Evolutionary conservation across 179 eudicot genomes (phyloP), one percentile per base, ranked within the genome.

Genomic region (Actinidia arguta): DNA sequence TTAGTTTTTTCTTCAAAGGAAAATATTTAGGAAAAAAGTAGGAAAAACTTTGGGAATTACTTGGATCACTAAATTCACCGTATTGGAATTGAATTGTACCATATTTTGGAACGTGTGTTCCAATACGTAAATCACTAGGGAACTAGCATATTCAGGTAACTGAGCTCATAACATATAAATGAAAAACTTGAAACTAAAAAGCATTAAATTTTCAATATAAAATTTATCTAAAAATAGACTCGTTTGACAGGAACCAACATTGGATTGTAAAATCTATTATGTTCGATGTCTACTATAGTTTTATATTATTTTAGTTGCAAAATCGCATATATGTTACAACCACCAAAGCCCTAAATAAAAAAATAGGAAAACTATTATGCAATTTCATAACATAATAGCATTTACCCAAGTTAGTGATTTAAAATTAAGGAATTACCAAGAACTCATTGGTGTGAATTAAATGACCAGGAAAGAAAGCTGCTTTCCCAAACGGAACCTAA

Each of bases 401-500:
- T 70, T 80, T 12, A 24, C 76, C 61, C 27, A 47, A 25, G 31
- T 9, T 51, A 56, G 25, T 46, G 46, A 68, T 55, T 46, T 76
- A 70, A 71, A 76, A 36, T 8, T 36, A 47, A 36, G 6, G 20
- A 81, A 78, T 89, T 91, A 96, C 98, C 98, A 89, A 69, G 75
- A 95, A 90, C 82, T 96, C 98, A 81, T 96, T 96, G 73, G 99
- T 93, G 82, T 93, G 98, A 85, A 95, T 87, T 89, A 96, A 82
- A 46, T 93, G 90, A 51, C 99, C 99, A 4, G 98, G 98, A 73
- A 96, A 95, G 77, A 96, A 96, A 2, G 99, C 99, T 11, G 94
- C 98, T 84, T 92, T 91, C 24, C 99, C 98, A 83, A 93, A 96
- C 0, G 98, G 94, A 83, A 91, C 96, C 94, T 92, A 87, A 31